Conservation (phyloP, 2,329 filamentous ascomycete species). For the Lachnellula occidentalis region DNA sequence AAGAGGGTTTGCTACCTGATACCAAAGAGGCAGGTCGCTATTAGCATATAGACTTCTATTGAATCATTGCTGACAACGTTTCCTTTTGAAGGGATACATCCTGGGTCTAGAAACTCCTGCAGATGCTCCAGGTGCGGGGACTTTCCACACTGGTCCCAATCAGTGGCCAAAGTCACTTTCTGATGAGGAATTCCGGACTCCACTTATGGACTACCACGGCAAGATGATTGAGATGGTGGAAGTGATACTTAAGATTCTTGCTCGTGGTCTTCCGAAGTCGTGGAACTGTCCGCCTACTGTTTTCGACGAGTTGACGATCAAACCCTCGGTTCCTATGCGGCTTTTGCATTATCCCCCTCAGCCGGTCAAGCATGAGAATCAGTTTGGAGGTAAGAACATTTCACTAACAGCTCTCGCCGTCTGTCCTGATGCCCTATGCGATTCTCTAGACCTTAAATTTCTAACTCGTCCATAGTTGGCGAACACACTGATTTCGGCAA, state of each 20-base stretch:
- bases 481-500: conserved; percentile 36
- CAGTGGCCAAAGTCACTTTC: conserved; percentile 73
- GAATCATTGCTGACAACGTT: background rate
- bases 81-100: conserved; percentile 23
- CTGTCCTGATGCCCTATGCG: background rate
- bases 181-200: conserved; percentile 40
- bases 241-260: conserved; percentile 41
- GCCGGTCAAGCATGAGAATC: conserved; percentile 17
- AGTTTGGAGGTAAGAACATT: conserved; percentile 13
- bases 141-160: conserved; percentile 42
- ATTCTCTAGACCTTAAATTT: background rate
- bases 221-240: conserved; percentile 43
- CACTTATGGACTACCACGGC: conserved; percentile 39
- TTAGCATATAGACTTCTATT: background rate
- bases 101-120: conserved; percentile 37
- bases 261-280: conserved; percentile 42
- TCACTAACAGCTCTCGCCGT: background rate
- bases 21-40: conserved; percentile 30
- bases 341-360: conserved; percentile 38
- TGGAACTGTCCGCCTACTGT: background rate
- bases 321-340: conserved; percentile 42
- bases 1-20: conserved; percentile 37
- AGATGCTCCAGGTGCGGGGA: conserved; percentile 32
- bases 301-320: background rate
- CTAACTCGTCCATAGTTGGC: conserved; percentile 18